Evolutionary conservation across 2,329 filamentous ascomycete species (phyloP).

Genomic region (Venturia oleaginea): DNA sequence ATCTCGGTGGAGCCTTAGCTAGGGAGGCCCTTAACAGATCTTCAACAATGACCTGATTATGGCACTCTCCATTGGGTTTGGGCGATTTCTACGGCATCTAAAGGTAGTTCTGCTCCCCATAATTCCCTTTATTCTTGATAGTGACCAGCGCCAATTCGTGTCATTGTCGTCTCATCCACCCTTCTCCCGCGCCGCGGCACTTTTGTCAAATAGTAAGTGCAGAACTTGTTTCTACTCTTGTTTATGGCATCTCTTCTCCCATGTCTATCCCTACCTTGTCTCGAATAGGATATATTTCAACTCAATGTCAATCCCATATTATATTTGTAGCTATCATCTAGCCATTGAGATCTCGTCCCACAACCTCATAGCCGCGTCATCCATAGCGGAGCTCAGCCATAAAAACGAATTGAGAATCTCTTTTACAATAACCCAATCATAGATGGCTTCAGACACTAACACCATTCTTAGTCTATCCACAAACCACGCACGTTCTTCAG

Average conservation of each 20-base stretch:
- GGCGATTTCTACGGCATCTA: neutral
- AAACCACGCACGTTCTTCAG: neutral
- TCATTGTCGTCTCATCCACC: neutral
- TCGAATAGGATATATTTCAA: conserved; percentile 3
- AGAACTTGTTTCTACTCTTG: neutral
- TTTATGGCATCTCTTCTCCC: neutral
- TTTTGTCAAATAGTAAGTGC: neutral
- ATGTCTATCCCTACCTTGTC: neutral
- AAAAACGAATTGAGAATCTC: conserved; percentile 3
- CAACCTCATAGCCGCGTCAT: conserved; percentile 1
- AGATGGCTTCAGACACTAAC: neutral
- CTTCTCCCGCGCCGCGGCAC: neutral
- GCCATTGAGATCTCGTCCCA: neutral
- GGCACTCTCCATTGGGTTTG: neutral
- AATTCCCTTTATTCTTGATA: neutral
- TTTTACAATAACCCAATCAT: neutral
- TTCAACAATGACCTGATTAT: neutral
- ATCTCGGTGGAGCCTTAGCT: neutral
- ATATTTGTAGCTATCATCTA: neutral
- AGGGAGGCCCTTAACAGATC: neutral
- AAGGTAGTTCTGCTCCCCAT: neutral
- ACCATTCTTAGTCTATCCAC: conserved; percentile 1
- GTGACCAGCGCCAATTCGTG: neutral
- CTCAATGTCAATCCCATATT: neutral
- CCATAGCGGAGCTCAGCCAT: neutral